Percentiles rank a stretch among this genome's conserved stretches.
phyloP scores from a whole-genome alignment of 176 grass and related monocot species.

The Poa annua region DNA sequence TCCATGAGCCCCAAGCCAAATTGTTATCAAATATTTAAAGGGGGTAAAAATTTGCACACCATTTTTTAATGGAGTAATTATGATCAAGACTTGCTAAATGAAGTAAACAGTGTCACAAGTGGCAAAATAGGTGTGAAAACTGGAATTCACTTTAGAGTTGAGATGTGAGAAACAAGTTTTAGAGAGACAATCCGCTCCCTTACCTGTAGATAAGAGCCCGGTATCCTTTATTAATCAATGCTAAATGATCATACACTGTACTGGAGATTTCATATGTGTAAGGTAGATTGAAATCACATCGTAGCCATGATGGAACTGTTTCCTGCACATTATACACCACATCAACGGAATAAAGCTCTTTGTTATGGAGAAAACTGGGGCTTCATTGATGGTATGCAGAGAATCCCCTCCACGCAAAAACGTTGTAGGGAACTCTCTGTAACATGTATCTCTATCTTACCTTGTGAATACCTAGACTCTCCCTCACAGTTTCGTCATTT shows the following conservation, averaged over 20 bases:
- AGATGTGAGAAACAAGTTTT: neutral
- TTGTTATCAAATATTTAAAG: too few species aligned
- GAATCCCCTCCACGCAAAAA: neutral
- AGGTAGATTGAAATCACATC: constrained; percentile 20
- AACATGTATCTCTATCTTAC: constrained; percentile 4
- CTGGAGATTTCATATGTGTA: constrained; percentile 29
- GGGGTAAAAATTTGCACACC: too few species aligned
- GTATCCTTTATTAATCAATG: constrained; percentile 48
- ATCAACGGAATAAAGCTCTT: neutral
- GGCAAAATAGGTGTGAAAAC: too few species aligned
- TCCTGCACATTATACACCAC: neutral
- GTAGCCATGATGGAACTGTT: constrained; percentile 11
- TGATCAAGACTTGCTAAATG: too few species aligned
- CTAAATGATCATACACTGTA: constrained; percentile 45
- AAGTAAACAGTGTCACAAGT: too few species aligned
- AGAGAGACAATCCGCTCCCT: neutral
- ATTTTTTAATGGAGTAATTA: too few species aligned
- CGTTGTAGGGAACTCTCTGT: neutral
- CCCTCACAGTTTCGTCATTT: constrained; percentile 48
- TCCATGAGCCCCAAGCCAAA: too few species aligned
- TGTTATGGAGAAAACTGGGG: neutral
- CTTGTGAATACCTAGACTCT: constrained; percentile 43
- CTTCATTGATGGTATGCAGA: neutral
- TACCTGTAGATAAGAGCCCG: constrained; percentile 60
- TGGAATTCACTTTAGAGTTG: neutral